Percentiles rank a stretch among this genome's conserved stretches.
These are phyloP conservation scores for Vigna reflexopilosa DNA, from an alignment of 306 rosid genomes.

Conservation along the genomic window DNA sequence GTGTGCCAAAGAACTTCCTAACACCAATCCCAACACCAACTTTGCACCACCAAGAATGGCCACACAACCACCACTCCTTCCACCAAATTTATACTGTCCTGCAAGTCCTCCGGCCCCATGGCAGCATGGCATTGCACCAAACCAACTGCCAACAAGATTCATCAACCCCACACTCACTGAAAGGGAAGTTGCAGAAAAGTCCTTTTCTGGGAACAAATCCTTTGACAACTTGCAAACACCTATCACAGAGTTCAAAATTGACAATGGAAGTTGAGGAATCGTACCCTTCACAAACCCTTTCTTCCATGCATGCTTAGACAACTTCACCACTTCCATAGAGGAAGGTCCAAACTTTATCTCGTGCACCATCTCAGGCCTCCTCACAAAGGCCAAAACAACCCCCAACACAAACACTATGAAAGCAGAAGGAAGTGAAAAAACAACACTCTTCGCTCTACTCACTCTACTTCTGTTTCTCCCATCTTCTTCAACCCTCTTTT, in stretches of 20 bases:
- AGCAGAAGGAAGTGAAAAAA: constrained; percentile 50
- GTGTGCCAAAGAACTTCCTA: constrained; percentile 43
- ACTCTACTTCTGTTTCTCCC: background rate
- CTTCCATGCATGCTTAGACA: constrained; percentile 39
- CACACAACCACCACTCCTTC: constrained; percentile 45
- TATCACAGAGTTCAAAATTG: constrained; percentile 40
- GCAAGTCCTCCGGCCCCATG: constrained; percentile 51
- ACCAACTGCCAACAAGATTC: constrained; percentile 45
- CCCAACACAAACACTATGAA: constrained; percentile 44
- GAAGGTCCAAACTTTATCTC: constrained; percentile 44
- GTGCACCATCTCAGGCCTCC: constrained; percentile 33
- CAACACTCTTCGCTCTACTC: constrained; percentile 18
- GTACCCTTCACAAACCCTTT: constrained; percentile 45
- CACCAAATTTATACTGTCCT: constrained; percentile 46
- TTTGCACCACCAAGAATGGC: constrained; percentile 36
- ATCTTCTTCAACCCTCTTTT: background rate
- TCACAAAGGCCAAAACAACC: constrained; percentile 37
- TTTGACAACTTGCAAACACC: constrained; percentile 46
- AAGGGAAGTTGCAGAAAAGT: constrained; percentile 38
- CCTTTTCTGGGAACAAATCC: constrained; percentile 46
- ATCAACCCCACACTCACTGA: constrained; percentile 48
- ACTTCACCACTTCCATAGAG: constrained; percentile 33
- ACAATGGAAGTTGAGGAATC: constrained; percentile 44
- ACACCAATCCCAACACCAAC: constrained; percentile 43
- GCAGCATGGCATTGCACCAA: constrained; percentile 44